These are phyloP conservation scores for Santalum album DNA, from an alignment of 164 flowering plant species.

Conservation along the genomic window DNA sequence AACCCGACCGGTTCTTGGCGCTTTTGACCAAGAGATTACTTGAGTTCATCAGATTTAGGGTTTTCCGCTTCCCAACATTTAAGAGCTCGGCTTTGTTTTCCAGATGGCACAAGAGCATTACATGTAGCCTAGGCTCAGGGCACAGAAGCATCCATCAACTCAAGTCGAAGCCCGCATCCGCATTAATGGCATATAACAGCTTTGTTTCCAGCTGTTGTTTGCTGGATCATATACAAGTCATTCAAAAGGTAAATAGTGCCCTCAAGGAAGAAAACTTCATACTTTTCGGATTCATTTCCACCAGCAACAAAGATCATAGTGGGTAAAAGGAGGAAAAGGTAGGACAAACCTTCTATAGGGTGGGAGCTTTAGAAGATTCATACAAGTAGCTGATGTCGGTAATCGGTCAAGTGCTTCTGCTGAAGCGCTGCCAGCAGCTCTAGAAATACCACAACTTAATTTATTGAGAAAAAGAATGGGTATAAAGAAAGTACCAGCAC, in stretches of 20 bases:
- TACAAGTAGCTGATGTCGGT: slow-evolving; percentile 97
- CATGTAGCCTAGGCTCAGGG: not conserved
- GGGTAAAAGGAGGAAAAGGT: not conserved
- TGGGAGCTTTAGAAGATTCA: slow-evolving; percentile 98
- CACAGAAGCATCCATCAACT: slow-evolving; percentile 31
- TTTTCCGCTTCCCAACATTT: too few species aligned
- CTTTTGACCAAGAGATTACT: too few species aligned
- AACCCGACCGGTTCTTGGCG: too few species aligned
- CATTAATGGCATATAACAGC: slow-evolving; percentile 76
- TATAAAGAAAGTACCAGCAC: not conserved
- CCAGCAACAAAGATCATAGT: too few species aligned
- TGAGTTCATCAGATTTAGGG: too few species aligned
- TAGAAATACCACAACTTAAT: slow-evolving; percentile 12
- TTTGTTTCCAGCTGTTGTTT: slow-evolving; percentile 81
- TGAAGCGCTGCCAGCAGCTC: slow-evolving; percentile 80
- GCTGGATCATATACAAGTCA: slow-evolving; percentile 43
- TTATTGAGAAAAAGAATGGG: not conserved
- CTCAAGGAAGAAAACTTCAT: too few species aligned
- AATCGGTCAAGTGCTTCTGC: slow-evolving; percentile 81
- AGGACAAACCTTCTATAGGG: slow-evolving; percentile 75
- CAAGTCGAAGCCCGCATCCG: slow-evolving; percentile 94
- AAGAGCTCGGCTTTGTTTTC: not conserved
- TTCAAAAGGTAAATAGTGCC: too few species aligned
- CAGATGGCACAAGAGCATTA: not conserved
- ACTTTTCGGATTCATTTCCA: too few species aligned